phyloP scores from a whole-genome alignment of 139 green algal genomes.

The Chlorella sp. region DNA sequence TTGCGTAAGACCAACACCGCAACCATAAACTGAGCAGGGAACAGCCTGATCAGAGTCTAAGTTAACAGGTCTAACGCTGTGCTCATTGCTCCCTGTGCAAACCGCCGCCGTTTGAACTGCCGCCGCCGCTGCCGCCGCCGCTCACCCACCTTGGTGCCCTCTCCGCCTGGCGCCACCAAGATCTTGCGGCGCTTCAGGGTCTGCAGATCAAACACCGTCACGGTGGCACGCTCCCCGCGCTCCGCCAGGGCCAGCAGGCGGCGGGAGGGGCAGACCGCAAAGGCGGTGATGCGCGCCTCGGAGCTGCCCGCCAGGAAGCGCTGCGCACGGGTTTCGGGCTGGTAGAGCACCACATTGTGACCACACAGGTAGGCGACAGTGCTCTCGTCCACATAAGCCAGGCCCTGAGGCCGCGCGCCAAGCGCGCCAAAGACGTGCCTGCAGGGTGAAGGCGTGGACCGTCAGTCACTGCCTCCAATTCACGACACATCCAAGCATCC shows the following conservation, averaged over 20 bases:
- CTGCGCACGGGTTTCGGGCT: slow-evolving; percentile 70
- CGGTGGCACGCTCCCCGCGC: slow-evolving; percentile 58
- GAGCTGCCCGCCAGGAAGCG: slow-evolving; percentile 71
- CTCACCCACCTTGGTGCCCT: slow-evolving; percentile 70
- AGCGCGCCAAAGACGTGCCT: slow-evolving; percentile 88
- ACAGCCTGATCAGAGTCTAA: no score
- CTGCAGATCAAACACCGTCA: slow-evolving; percentile 89
- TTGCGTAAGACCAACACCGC: not conserved
- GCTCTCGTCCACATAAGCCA: slow-evolving; percentile 82
- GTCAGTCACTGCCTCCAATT: not conserved
- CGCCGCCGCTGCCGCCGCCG: not conserved
- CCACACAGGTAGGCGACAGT: slow-evolving; percentile 82
- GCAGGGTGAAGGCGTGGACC: not conserved
- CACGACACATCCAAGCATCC: not conserved
- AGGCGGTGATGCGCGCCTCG: slow-evolving; percentile 78
- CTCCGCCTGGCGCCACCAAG: slow-evolving; percentile 66
- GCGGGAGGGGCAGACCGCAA: slow-evolving; percentile 73
- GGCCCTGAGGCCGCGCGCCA: slow-evolving; percentile 69
- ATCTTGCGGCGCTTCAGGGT: slow-evolving; percentile 90
- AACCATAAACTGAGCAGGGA: not conserved
- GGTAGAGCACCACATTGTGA: slow-evolving; percentile 81
- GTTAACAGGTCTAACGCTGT: no score
- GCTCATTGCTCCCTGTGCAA: not conserved
- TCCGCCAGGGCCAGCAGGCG: slow-evolving; percentile 88
- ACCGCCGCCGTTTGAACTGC: not conserved